Conservation (phyloP, 2,329 filamentous ascomycete genomes). For the Cryphonectria nitschkei region DNA sequence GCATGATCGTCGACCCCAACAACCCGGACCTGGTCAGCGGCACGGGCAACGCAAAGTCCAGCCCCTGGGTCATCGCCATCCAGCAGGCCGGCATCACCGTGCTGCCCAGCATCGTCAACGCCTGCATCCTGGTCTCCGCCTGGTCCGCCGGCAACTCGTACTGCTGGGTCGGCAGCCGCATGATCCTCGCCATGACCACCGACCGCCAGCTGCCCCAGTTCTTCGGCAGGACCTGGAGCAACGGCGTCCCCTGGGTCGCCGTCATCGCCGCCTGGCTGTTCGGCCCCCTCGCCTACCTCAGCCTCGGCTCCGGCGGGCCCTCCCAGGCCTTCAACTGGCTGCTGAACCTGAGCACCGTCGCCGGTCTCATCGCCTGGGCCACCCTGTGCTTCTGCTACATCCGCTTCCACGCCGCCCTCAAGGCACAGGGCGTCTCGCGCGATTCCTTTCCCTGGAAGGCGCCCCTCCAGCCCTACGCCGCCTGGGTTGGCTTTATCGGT, state of each 20-base stretch:
- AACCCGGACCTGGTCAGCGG: slow-evolving; percentile 24
- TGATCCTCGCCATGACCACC: slow-evolving; percentile 70
- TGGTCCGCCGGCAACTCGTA: slow-evolving; percentile 47
- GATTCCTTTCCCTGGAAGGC: slow-evolving; percentile 37
- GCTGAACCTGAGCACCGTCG: slow-evolving; percentile 55
- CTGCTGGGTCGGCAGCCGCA: slow-evolving; percentile 58
- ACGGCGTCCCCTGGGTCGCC: slow-evolving; percentile 62
- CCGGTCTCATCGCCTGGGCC: slow-evolving; percentile 40
- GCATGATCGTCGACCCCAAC: slow-evolving; percentile 30
- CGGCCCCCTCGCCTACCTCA: slow-evolving; percentile 59
- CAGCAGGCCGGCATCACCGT: slow-evolving; percentile 30
- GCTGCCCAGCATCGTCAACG: slow-evolving; percentile 31
- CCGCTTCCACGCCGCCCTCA: slow-evolving; percentile 41
- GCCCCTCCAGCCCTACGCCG: slow-evolving; percentile 42
- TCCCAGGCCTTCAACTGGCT: slow-evolving; percentile 59
- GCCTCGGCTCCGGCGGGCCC: slow-evolving; percentile 48
- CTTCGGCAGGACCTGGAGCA: slow-evolving; percentile 63
- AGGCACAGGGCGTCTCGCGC: slow-evolving; percentile 45
- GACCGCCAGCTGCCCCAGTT: slow-evolving; percentile 66
- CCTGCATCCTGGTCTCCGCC: slow-evolving; percentile 40
- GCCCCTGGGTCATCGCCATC: slow-evolving; percentile 36
- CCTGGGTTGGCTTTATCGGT: slow-evolving; percentile 48
- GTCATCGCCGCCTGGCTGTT: slow-evolving; percentile 60
- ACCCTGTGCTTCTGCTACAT: slow-evolving; percentile 39
- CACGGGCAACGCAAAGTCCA: slow-evolving; percentile 26